Evolutionary conservation across 2,329 filamentous ascomycete species (phyloP), one percentile per base, ranked within the genome.

Genomic region (Xylaria sp.): DNA sequence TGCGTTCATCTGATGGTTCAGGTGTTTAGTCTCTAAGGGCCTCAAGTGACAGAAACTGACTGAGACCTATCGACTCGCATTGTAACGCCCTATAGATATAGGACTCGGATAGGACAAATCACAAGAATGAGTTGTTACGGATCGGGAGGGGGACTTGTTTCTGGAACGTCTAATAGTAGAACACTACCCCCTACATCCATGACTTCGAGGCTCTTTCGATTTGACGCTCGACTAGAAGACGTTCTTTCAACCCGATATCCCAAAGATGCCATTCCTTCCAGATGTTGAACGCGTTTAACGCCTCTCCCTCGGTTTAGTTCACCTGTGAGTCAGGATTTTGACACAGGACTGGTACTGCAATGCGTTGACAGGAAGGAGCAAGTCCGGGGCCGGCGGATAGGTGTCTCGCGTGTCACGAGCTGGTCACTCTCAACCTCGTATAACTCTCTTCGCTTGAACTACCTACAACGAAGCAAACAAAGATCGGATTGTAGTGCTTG

Each of bases 351-450:
- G 20, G 32, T 56, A 56, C 13, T 56, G 7, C 52, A 39, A 32
- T 56, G 15, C 13, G n/a, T 56, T 56, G 52, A 56, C 10, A 56
- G 18, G 10, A 56, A 56, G 52, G 52, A 56, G 28, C 52, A 56
- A 20, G n/a, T 56, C 37, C 39, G 15, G 8, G 13, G 20, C 3
- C 2, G 10, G 15, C 18, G 32, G 18, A 39, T 9, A 8, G 9
- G 4, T 23, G 0, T 56, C 39, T 39, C 9, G 18, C 32, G 12
- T 7, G 9, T 28, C 8, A 39, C 3, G n/a, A 39, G 37, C 28
- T 20, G 18, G 32, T 39, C 25, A 32, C 50, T 5, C 9, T 56
- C 32, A 39, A 56, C 18, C 32, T 56, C 12, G 39, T 39, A 56
- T 56, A 56, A 32, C 10, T 39, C 8, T n/a, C 32, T 13, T 55